These are phyloP conservation scores for Nissolia schottii DNA, from an alignment of 306 rosid genomes.

Conservation along the genomic window DNA sequence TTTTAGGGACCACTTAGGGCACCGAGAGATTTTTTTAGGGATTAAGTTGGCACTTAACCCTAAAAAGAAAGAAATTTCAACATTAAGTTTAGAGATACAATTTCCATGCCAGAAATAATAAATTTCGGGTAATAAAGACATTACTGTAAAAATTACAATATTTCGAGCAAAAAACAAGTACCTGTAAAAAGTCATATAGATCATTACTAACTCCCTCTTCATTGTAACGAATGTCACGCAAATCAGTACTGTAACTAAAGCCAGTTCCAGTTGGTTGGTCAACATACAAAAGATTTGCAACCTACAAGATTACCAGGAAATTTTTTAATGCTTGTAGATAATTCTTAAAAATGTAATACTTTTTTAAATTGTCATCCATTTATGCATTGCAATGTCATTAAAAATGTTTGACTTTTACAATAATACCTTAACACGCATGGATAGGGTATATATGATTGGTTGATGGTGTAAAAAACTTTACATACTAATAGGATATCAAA, in stretches of 20 bases:
- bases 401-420: too few relatives aligned
- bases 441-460: too few relatives aligned
- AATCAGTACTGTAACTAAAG: conserved; percentile 71
- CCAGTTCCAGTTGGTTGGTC: conserved; percentile 97
- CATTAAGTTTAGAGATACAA: not conserved
- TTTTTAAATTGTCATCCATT: too few relatives aligned
- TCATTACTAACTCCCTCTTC: conserved; percentile 84
- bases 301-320: conserved; percentile 49
- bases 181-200: conserved; percentile 87
- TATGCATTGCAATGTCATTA: too few relatives aligned
- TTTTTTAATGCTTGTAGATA: not conserved
- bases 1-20: too few relatives aligned
- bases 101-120: not conserved
- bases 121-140: not conserved
- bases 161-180: conserved; percentile 16
- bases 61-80: not conserved
- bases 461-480: too few relatives aligned
- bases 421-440: too few relatives aligned
- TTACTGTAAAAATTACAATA: not conserved
- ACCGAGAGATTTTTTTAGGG: too few relatives aligned
- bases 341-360: too few relatives aligned
- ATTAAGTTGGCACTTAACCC: too few relatives aligned
- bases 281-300: conserved; percentile 73
- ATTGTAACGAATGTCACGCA: conserved; percentile 65
- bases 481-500: too few relatives aligned